Base-by-base conservation (phyloP, 305 asterid species). In the Fraxinus dipetala region DNA sequence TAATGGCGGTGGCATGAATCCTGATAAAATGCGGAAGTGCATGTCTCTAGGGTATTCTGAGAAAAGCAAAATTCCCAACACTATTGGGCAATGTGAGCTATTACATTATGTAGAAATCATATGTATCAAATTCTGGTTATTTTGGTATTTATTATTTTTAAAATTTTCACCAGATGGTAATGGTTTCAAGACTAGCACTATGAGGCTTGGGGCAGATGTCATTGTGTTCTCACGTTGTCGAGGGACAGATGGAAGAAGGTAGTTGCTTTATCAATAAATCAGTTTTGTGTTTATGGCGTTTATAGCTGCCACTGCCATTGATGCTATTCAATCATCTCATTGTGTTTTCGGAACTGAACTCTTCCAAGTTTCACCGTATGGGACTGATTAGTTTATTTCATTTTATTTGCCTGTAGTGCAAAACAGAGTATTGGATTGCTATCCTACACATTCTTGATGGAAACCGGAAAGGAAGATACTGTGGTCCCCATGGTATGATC, bases 151-250 rank as follows among this genome's bases (percentile, higher is more conserved):
- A 9, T 69, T n/a, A 5, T 2, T 75, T 54, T 34, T 51, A 28
- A 54, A 4, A 36, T 67, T 73, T 77, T n/a, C 32, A 59, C 80
- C 89, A 93, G 98, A 94, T 86, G 97, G 98, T 77, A 94, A 94
- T 86, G 97, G 98, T 34, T 94, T 94, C 73, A 91, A 94, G 86
- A 91, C 98, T 2, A 94, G 98, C 80, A 91, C 95, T 6, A 94
- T 94, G 97, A 89, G 98, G 89, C 96, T 94, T 8, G 98, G 98
- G n/a, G 97, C 93, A 31, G 98, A 94, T 81, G 98, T 90, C 72
- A 86, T 94, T 69, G 97, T 93, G 65, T 94, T 94, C 88, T 90
- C 97, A 1, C 93, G 93, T 51, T 87, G 94, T 77, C 77, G 28
- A 48, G 97, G 90, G 8, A 89, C 83, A 78, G 75, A 88, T 13